Evolutionary conservation across 2,329 filamentous ascomycete genomes (phyloP), one percentile per base, ranked within the genome.

Genomic region (Ramularia collo-cygni): DNA sequence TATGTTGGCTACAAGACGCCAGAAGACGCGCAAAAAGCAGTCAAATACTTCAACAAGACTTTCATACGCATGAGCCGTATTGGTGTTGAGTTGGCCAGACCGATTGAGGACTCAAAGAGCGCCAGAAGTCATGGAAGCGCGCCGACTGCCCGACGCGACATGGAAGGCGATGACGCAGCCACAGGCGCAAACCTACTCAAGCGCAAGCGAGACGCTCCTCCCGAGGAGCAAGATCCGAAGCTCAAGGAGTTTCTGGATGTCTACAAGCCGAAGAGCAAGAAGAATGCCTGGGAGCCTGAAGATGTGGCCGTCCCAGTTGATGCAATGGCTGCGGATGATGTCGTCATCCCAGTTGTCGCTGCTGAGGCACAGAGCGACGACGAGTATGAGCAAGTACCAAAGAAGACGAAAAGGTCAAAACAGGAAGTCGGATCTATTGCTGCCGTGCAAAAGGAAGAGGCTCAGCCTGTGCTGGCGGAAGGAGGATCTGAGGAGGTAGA

Each of bases 31-130:
- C 71, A 77, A 42, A 77, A 81, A 58, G 90, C 92, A 31, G 84
- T 93, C 61, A 89, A 85, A 64, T 94, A 95, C 70, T 95, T 95
- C 73, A 89, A 98, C 71, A 86, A 79, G 62, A 83, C 89, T 48
- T 98, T 88, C 66, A 87, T 98, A 56, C 86, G 88, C 55, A 92
- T 95, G 85, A 95, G 89, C 42, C 93, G 83, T 69, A 88, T 98
- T 56, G 76, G 75, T 19, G 92, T 95, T 47, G 89, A 95, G 68
- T 69, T 92, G 58, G 92, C 92, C 41, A 81, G 77, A 62, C 83
- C 92, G 44, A 84, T 93, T 28, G 49, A 52, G 27, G 55, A 69
- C 60, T 76, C 47, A 5, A 42, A 40, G 32, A 32, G 28, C 18
- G 37, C 26, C 15, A 37, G 34, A 17, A 29, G 24, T 18, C 18